Evolutionary conservation across 441 rosid species (phyloP).

Genomic region (Flueggea neowawraea): DNA sequence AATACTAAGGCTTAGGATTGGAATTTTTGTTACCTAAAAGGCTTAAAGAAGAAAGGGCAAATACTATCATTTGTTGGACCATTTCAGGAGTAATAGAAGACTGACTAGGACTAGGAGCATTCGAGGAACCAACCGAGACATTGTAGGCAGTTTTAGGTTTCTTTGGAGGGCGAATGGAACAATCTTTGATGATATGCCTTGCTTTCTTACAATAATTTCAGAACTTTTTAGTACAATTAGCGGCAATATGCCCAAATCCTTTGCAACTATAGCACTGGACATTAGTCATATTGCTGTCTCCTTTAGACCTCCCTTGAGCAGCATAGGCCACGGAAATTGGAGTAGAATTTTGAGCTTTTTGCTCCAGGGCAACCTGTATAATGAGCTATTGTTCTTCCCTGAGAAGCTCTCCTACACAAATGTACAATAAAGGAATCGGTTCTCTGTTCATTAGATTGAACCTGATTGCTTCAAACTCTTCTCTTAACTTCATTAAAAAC

Average conservation of each 20-base stretch:
- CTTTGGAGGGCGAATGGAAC: background rate
- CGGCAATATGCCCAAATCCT: background rate
- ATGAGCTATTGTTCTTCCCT: background rate
- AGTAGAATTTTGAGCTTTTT: background rate
- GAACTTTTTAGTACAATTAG: slow-evolving; percentile 1
- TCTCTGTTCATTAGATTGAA: slow-evolving; percentile 3
- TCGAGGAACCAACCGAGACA: background rate
- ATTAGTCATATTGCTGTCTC: background rate
- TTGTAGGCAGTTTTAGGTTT: background rate
- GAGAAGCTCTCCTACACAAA: background rate
- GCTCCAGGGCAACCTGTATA: background rate
- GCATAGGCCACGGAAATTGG: background rate
- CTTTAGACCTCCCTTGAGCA: background rate
- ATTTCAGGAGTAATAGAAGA: background rate
- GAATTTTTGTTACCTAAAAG: slow-evolving; percentile 2
- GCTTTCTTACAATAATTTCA: slow-evolving; percentile 1
- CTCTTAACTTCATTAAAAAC: slow-evolving; percentile 6
- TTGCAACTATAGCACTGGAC: background rate
- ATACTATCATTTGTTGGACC: slow-evolving; percentile 5
- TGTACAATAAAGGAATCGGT: background rate
- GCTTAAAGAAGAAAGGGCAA: background rate
- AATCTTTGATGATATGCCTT: slow-evolving; percentile 5
- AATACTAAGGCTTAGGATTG: background rate
- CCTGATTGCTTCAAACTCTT: slow-evolving; percentile 1
- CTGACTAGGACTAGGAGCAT: background rate